A percentile compares a stretch with the other conserved stretches of the same genome.
These are phyloP conservation scores for Melanomma pulvis-pyrius DNA, from an alignment of 495 filamentous ascomycete species.

Conservation along the genomic window DNA sequence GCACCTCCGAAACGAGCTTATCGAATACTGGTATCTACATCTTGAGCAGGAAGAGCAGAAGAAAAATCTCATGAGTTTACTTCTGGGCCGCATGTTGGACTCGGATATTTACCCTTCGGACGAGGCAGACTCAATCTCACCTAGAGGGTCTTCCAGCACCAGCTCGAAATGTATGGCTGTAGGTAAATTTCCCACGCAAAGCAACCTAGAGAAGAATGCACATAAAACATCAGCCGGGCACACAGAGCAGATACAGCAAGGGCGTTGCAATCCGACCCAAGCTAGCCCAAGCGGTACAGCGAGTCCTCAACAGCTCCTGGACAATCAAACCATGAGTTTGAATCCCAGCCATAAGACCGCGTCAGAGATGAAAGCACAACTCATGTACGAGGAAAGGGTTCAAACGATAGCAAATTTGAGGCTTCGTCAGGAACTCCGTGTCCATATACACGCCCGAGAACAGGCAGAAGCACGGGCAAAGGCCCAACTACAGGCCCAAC, in stretches of 20 bases:
- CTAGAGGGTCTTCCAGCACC: constrained; percentile 1
- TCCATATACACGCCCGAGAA: too few species aligned
- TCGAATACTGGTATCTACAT: constrained; percentile 32
- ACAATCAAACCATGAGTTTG: neutral
- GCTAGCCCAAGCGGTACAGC: neutral
- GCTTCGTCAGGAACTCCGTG: too few species aligned
- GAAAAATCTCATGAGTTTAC: constrained; percentile 17
- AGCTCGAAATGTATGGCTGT: constrained; percentile 13
- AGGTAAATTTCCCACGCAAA: constrained; percentile 20
- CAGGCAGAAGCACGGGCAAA: neutral
- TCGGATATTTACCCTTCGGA: constrained; percentile 24
- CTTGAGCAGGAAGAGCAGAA: constrained; percentile 29
- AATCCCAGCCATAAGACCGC: neutral
- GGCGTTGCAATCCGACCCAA: neutral
- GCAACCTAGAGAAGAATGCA: neutral
- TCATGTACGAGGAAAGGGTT: too few species aligned
- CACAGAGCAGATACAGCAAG: neutral
- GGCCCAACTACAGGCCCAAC: neutral
- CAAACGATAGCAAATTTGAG: too few species aligned
- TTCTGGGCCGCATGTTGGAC: constrained; percentile 24
- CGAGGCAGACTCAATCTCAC: neutral
- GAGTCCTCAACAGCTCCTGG: neutral
- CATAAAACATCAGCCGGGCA: neutral
- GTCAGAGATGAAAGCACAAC: neutral
- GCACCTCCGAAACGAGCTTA: constrained; percentile 32